phyloP scores from a whole-genome alignment of 441 rosid genomes.

The Gossypium schwendimanii region DNA sequence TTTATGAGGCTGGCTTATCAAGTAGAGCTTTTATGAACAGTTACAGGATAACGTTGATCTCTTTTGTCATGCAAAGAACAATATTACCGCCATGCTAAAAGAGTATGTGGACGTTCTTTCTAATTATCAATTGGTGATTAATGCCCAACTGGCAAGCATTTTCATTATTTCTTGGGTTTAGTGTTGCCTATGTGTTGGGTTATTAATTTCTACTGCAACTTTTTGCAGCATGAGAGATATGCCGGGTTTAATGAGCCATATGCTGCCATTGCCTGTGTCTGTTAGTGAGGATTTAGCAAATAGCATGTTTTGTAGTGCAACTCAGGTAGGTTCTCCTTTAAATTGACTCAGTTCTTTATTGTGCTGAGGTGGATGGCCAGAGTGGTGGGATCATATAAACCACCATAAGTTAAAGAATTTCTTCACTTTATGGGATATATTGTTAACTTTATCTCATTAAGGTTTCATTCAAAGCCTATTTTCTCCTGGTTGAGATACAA shows the following conservation, averaged over 20 bases:
- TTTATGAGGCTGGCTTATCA: constrained; percentile 13
- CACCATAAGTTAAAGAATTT: not conserved
- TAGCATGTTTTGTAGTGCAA: constrained; percentile 43
- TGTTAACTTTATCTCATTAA: not conserved
- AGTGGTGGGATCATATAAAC: not conserved
- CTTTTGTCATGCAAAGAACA: constrained; percentile 63
- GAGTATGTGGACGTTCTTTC: constrained; percentile 53
- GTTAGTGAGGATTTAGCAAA: constrained; percentile 67
- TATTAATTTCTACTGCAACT: constrained; percentile 15
- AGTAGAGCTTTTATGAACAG: constrained; percentile 44
- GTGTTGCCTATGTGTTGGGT: constrained; percentile 11
- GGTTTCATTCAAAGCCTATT: constrained; percentile 1
- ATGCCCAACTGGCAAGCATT: constrained; percentile 1
- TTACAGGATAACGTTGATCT: constrained; percentile 83
- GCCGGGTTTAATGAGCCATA: constrained; percentile 90
- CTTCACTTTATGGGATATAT: not conserved
- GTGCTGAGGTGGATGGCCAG: not conserved
- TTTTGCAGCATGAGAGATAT: constrained; percentile 68
- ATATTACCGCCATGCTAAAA: constrained; percentile 66
- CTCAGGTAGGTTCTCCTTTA: constrained; percentile 38
- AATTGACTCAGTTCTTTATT: not conserved
- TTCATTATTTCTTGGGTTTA: constrained; percentile 5
- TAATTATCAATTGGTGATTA: constrained; percentile 16
- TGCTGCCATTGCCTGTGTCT: constrained; percentile 86
- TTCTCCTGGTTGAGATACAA: not conserved